Evolutionary conservation across 148 eudicot species (phyloP).

Genomic region (Cornus suecica): DNA sequence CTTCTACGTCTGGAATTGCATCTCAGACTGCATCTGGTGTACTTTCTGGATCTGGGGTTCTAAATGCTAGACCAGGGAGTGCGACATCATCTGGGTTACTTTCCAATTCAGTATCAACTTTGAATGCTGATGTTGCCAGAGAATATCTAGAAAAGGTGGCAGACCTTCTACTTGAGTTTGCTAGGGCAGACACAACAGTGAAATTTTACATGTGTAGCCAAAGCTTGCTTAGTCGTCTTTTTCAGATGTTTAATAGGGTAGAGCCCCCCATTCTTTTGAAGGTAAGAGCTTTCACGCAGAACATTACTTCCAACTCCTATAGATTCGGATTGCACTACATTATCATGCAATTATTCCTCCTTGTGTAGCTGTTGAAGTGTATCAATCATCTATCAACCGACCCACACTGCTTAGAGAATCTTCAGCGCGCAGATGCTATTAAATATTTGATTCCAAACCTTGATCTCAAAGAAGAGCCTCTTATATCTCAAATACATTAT

Average conservation of each 20-base stretch:
- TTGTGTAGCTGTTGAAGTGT: slow-evolving; percentile 77
- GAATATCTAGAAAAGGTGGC: slow-evolving; percentile 97
- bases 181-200: slow-evolving; percentile 87
- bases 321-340: background rate
- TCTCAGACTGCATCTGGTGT: slow-evolving; percentile 93
- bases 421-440: slow-evolving; percentile 97
- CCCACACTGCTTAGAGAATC: slow-evolving; percentile 96
- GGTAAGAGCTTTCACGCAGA: slow-evolving; percentile 31
- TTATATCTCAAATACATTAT: slow-evolving; percentile 83
- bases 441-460: slow-evolving; percentile 92
- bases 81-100: slow-evolving; percentile 91
- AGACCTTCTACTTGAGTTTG: slow-evolving; percentile 89
- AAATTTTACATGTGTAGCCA: slow-evolving; percentile 93
- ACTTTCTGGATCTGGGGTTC: slow-evolving; percentile 93
- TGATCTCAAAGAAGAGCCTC: slow-evolving; percentile 96
- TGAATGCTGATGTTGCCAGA: slow-evolving; percentile 86
- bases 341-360: slow-evolving; percentile 9
- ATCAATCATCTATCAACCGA: slow-evolving; percentile 89
- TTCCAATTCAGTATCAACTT: slow-evolving; percentile 76
- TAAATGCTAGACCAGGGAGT: slow-evolving; percentile 94
- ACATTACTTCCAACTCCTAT: background rate
- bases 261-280: slow-evolving; percentile 91
- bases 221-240: slow-evolving; percentile 90
- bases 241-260: slow-evolving; percentile 91
- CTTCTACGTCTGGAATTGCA: slow-evolving; percentile 78